Evolutionary conservation across 2,329 filamentous ascomycete species (phyloP).

Genomic region (Chalara sp.): DNA sequence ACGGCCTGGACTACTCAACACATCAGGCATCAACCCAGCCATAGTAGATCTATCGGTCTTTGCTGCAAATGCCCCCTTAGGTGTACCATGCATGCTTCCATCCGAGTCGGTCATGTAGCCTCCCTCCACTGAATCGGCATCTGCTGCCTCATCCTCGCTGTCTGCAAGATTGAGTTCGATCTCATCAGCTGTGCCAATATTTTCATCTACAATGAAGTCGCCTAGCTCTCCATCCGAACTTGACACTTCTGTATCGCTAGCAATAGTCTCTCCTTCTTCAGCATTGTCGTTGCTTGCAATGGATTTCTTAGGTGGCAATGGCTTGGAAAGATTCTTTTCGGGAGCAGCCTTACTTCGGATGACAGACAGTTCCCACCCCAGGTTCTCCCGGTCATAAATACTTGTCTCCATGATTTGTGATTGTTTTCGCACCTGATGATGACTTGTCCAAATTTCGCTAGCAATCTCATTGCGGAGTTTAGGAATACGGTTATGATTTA

Average conservation of each 20-base stretch:
- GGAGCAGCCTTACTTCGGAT: slow-evolving; percentile 37
- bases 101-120: too few species aligned
- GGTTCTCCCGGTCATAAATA: slow-evolving; percentile 52
- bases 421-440: slow-evolving; percentile 45
- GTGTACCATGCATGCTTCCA: too few species aligned
- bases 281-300: slow-evolving; percentile 1
- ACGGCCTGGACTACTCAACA: too few species aligned
- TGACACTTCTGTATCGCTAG: slow-evolving; percentile 12
- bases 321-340: slow-evolving; percentile 18
- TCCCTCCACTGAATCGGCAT: slow-evolving; percentile 5
- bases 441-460: slow-evolving; percentile 43
- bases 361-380: slow-evolving; percentile 42
- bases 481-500: slow-evolving; percentile 43
- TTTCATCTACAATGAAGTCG: slow-evolving; percentile 40
- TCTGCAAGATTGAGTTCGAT: slow-evolving; percentile 20
- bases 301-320: slow-evolving; percentile 8
- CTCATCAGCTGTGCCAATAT: slow-evolving; percentile 5
- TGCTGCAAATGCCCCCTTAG: too few species aligned
- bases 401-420: slow-evolving; percentile 56
- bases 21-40: too few species aligned
- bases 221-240: slow-evolving; percentile 38
- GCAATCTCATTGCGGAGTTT: slow-evolving; percentile 48
- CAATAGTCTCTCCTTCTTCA: slow-evolving; percentile 20
- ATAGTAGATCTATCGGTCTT: too few species aligned
- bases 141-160: slow-evolving; percentile 13